A percentile compares a stretch with the other conserved stretches of the same genome.
Evolutionary conservation across 2,329 filamentous ascomycete species (phyloP).

Genomic region (Nemania abortiva): DNA sequence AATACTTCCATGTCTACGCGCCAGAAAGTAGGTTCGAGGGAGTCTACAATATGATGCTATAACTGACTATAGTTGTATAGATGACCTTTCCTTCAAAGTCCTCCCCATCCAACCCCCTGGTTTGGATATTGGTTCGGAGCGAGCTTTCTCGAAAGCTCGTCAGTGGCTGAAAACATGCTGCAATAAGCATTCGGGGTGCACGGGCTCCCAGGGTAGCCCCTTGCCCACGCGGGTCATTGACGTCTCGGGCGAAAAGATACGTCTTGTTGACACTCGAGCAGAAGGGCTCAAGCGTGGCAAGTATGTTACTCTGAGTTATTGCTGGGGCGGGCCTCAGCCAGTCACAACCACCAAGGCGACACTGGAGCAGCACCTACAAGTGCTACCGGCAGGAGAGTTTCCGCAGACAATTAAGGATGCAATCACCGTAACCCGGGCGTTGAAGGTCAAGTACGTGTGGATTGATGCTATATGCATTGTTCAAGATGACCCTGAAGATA

Average conservation of each 20-base stretch:
- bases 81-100: slow-evolving; percentile 14
- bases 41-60: background rate
- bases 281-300: slow-evolving; percentile 10
- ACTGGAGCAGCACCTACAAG: slow-evolving; percentile 7
- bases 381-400: slow-evolving; percentile 1
- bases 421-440: slow-evolving; percentile 12
- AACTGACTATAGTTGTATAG: slow-evolving; percentile 1
- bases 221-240: slow-evolving; percentile 16
- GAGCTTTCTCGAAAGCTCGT: slow-evolving; percentile 16
- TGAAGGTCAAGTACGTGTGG: slow-evolving; percentile 17
- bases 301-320: slow-evolving; percentile 19
- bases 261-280: slow-evolving; percentile 15
- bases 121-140: slow-evolving; percentile 15
- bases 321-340: slow-evolving; percentile 15
- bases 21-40: slow-evolving; percentile 5
- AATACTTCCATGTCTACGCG: slow-evolving; percentile 7
- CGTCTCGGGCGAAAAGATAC: slow-evolving; percentile 16
- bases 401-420: slow-evolving; percentile 21
- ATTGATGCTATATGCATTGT: slow-evolving; percentile 21
- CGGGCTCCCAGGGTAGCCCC: background rate
- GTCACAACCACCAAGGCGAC: slow-evolving; percentile 16
- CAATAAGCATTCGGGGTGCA: slow-evolving; percentile 15
- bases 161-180: slow-evolving; percentile 16
- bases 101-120: slow-evolving; percentile 15
- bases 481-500: slow-evolving; percentile 17